Conservation (phyloP, 305 asterid genomes). For the Withania somnifera region DNA sequence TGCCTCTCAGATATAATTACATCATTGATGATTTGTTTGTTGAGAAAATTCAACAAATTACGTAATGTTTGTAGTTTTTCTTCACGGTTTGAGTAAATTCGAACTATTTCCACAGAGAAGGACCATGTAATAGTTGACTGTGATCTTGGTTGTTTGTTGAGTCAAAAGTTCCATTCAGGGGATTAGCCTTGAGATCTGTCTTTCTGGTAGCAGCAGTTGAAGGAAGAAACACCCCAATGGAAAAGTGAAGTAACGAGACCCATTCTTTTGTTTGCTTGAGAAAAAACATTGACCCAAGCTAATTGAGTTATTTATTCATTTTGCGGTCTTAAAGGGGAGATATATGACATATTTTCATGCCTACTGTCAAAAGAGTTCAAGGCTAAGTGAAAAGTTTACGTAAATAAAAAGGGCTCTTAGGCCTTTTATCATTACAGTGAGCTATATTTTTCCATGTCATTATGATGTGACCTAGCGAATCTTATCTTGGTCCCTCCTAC, state of each 20-base stretch:
- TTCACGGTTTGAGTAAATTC: neutral
- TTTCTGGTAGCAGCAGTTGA: neutral
- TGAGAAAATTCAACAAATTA: too few relatives aligned
- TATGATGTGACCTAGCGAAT: neutral
- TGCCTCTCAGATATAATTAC: too few relatives aligned
- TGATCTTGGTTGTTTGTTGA: neutral
- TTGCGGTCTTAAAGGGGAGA: neutral
- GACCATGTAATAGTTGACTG: neutral
- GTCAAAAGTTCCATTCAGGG: neutral
- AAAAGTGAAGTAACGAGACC: neutral
- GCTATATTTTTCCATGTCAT: neutral
- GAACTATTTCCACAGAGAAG: neutral
- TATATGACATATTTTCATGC: neutral
- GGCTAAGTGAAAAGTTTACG: neutral
- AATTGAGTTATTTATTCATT: neutral
- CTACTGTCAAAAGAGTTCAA: neutral
- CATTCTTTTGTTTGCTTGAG: neutral
- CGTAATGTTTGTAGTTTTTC: neutral
- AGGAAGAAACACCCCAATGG: neutral
- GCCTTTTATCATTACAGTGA: too few relatives aligned
- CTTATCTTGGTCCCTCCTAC: neutral
- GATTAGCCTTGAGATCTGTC: neutral
- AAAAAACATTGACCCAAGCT: neutral
- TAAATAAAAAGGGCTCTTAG: neutral
- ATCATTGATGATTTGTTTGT: neutral